Percentiles rank a stretch among this genome's conserved stretches.
Evolutionary conservation across 2,329 filamentous ascomycete species (phyloP).

Genomic region (Ascochyta pisi): DNA sequence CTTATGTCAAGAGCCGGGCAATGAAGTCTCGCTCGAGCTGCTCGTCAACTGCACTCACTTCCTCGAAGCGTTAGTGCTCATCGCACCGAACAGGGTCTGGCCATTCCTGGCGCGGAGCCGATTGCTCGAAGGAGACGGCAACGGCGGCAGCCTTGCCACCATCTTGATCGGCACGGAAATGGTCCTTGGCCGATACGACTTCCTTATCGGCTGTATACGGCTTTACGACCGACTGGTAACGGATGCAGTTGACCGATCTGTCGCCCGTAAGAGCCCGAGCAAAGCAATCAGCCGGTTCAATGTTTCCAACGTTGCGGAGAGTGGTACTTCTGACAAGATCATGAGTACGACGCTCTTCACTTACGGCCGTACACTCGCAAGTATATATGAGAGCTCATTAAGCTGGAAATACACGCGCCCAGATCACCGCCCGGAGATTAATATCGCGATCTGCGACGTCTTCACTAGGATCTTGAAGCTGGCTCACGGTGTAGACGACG

Average conservation of each 20-base stretch:
- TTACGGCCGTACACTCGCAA: conserved; percentile 77
- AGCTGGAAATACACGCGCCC: conserved; percentile 82
- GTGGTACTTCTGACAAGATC: conserved; percentile 79
- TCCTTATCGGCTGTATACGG: conserved; percentile 75
- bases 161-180: conserved; percentile 86
- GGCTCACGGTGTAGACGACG: conserved; percentile 76
- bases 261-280: conserved; percentile 67
- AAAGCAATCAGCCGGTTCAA: conserved; percentile 60
- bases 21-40: conserved; percentile 69
- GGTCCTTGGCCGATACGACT: conserved; percentile 75
- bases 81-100: conserved; percentile 87
- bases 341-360: conserved; percentile 74
- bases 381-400: conserved; percentile 83
- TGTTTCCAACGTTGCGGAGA: conserved; percentile 60
- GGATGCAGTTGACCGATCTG: conserved; percentile 73
- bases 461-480: conserved; percentile 76
- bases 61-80: conserved; percentile 71
- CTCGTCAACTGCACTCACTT: conserved; percentile 82
- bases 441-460: conserved; percentile 70
- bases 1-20: conserved; percentile 60
- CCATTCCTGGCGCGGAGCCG: conserved; percentile 84
- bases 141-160: conserved; percentile 75
- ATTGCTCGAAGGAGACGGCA: conserved; percentile 77
- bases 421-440: conserved; percentile 72
- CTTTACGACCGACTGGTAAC: conserved; percentile 79